Percentiles rank a stretch among this genome's conserved stretches.
Conservation (phyloP, 805 yeast genomes). For the Wickerhamiella cacticola region DNA sequence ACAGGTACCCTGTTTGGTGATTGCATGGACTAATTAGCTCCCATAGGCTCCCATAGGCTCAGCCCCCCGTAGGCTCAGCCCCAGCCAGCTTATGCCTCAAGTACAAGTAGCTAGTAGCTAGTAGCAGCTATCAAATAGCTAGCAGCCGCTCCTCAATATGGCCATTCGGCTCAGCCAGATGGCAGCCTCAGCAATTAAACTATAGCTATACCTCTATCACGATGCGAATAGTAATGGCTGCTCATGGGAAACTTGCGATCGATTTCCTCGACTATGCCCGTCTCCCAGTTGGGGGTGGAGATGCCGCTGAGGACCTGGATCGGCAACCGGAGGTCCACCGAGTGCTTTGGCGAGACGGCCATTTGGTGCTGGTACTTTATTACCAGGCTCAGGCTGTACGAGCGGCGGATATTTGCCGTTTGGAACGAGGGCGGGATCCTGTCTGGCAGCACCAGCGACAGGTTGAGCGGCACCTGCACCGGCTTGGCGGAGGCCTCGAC, state of each 20-base stretch:
- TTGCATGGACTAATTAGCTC: too few relatives aligned
- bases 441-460: slow-evolving; percentile 24
- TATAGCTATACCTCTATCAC: slow-evolving; percentile 7
- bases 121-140: not conserved
- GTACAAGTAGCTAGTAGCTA: too few relatives aligned
- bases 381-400: slow-evolving; percentile 31
- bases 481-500: slow-evolving; percentile 11
- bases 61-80: too few relatives aligned
- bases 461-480: slow-evolving; percentile 21
- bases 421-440: slow-evolving; percentile 42
- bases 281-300: slow-evolving; percentile 21
- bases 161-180: too few relatives aligned
- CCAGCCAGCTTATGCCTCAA: too few relatives aligned
- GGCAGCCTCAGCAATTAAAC: slow-evolving; percentile 1
- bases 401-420: slow-evolving; percentile 43
- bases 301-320: slow-evolving; percentile 22
- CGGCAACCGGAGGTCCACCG: slow-evolving; percentile 15
- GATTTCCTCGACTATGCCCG: slow-evolving; percentile 18
- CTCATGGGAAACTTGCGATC: slow-evolving; percentile 18
- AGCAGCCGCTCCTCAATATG: too few relatives aligned
- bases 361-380: slow-evolving; percentile 21
- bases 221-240: slow-evolving; percentile 5
- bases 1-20: too few relatives aligned
- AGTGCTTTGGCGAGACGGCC: slow-evolving; percentile 18
- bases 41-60: too few relatives aligned